Evolutionary conservation across 2,329 filamentous ascomycete genomes (phyloP), one percentile per base, ranked within the genome.

Genomic region (Colletotrichum siamense): DNA sequence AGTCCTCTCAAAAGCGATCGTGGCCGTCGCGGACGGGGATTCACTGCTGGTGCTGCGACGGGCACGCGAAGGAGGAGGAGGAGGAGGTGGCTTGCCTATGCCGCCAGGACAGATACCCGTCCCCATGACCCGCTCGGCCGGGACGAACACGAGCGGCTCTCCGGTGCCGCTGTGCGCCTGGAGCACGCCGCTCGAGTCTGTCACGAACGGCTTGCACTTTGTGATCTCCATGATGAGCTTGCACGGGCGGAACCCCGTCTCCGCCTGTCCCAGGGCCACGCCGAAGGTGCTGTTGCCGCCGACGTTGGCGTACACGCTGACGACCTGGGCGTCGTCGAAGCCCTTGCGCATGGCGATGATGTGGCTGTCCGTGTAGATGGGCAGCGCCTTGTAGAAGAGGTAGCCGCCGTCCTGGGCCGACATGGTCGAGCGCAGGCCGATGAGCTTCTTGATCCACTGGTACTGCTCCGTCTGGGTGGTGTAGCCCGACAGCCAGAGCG

Each of bases 401-500:
- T 77, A 77, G 7, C 71, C 67, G 30, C 55, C 26, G 28, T 77
- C 71, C 4, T 75, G 71, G 15, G 66, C 24, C 26, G 63, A 36
- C 71, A 75, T 63, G n/a, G 61, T 71, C 13, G 71, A 75, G 18
- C 75, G 71, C 61, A 77, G 71, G 49, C 57, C 26, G 49, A 71
- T 32, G 18, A 77, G 62, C 49, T 65, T 75, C 44, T 67, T 61
- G 30, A 77, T 66, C 66, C 52, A 77, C 6, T 81, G 78, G 82
- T 92, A 92, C 15, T 92, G 82, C 30, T 88, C 85, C 9, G 86
- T 79, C 6, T 83, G 78, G 2, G 85, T 89, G 76, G 85, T 80
- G 82, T 89, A 93, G 8, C 83, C 83, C 13, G 88, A 89, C 13
- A 88, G 82, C 92, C 91, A 93, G 57, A 90, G 85, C 9, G 91